Evolutionary conservation across 805 yeast species (phyloP).

Genomic region (Wickerhamiella azymoides): DNA sequence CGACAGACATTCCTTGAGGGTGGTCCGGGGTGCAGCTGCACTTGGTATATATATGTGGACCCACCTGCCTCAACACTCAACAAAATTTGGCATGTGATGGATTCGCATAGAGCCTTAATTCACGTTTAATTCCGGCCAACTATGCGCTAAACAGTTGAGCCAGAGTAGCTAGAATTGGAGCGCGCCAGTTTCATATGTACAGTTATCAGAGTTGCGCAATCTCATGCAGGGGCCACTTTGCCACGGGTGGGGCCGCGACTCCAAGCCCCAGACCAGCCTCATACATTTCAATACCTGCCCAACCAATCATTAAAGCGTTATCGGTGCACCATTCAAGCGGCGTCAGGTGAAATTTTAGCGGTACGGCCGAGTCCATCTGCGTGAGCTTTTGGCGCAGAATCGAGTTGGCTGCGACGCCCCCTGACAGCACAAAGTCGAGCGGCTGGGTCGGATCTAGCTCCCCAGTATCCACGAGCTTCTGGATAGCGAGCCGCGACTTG

Average conservation of each 20-base stretch:
- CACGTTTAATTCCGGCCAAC: too few species aligned
- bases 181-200: background rate
- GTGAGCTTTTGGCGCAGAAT: constrained; percentile 20
- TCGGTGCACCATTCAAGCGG: constrained; percentile 70
- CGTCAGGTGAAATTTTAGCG: constrained; percentile 48
- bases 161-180: too few species aligned
- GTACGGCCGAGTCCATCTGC: constrained; percentile 7
- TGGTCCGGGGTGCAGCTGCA: background rate
- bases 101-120: too few species aligned
- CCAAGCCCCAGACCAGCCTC: constrained; percentile 41
- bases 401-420: constrained; percentile 83
- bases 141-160: too few species aligned
- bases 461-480: constrained; percentile 5
- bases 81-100: too few species aligned
- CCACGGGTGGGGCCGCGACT: constrained; percentile 44
- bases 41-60: too few species aligned
- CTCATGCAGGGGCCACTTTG: constrained; percentile 71
- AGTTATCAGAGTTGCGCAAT: constrained; percentile 20
- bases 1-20: background rate
- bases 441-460: constrained; percentile 20
- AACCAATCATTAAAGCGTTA: constrained; percentile 93
- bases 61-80: too few species aligned
- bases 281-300: constrained; percentile 84
- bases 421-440: constrained; percentile 61
- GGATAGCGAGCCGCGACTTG: constrained; percentile 42